Percentiles rank a stretch among this genome's conserved stretches.
These are phyloP conservation scores for Naganishia sp. DNA, from an alignment of 1,284 basidiomycete species.

Conservation along the genomic window DNA sequence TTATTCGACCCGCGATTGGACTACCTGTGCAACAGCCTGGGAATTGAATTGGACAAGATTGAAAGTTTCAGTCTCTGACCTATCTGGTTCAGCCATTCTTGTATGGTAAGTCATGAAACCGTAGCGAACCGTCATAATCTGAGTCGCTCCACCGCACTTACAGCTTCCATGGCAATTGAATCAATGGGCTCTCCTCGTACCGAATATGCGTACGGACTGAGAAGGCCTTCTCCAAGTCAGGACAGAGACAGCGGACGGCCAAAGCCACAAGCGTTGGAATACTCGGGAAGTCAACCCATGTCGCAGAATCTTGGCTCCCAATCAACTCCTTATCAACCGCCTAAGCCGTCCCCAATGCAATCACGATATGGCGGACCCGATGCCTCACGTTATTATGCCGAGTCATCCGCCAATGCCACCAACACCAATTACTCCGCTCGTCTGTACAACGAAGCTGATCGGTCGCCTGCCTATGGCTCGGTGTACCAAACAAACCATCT, in stretches of 20 bases:
- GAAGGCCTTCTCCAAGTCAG: slow-evolving; percentile 7
- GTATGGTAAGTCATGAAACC: no score
- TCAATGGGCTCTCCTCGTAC: slow-evolving; percentile 7
- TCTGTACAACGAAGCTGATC: not conserved
- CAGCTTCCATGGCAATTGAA: slow-evolving; percentile 4
- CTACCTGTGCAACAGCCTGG: no score
- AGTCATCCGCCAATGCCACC: not conserved
- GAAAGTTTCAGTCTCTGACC: no score
- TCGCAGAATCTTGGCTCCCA: not conserved
- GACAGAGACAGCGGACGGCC: not conserved
- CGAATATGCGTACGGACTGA: not conserved
- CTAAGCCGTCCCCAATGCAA: slow-evolving; percentile 7
- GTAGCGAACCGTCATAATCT: no score
- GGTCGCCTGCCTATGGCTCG: slow-evolving; percentile 2
- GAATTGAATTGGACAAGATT: no score
- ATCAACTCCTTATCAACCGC: not conserved
- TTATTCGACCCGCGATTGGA: no score
- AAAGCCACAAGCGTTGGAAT: not conserved
- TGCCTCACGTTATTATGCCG: not conserved
- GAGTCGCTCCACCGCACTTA: no score
- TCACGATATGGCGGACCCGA: slow-evolving; percentile 12
- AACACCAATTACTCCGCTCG: not conserved
- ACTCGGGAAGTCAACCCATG: not conserved
- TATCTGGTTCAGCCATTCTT: no score
- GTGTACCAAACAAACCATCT: not conserved